A percentile compares a stretch with the other conserved stretches of the same genome.
These are phyloP conservation scores for Camellia granthamiana DNA, from an alignment of 148 eudicot genomes.

Conservation along the genomic window DNA sequence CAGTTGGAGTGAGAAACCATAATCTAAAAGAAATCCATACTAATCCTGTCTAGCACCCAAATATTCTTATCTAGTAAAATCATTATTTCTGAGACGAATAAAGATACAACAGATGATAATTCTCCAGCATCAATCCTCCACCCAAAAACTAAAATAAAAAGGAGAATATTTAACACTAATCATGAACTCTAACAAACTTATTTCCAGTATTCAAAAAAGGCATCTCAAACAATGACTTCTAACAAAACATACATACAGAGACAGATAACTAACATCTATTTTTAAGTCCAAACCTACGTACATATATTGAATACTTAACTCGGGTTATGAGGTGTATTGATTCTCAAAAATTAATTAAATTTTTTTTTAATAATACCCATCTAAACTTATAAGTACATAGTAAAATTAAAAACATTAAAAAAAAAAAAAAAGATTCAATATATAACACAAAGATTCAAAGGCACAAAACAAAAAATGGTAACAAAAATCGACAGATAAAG, in stretches of 20 bases:
- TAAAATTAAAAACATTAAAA: no score
- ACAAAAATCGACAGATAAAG: no score
- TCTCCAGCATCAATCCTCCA: conserved; percentile 11
- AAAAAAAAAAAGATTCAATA: no score
- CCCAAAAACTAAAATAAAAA: background rate
- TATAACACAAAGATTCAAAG: no score
- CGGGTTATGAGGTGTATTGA: background rate
- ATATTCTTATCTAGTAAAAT: conserved; percentile 3
- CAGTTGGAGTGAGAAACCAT: background rate
- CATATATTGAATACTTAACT: background rate
- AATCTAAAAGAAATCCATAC: background rate
- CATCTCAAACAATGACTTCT: background rate
- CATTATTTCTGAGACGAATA: background rate
- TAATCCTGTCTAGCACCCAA: background rate
- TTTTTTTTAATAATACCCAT: no score
- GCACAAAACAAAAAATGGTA: no score
- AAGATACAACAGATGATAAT: background rate
- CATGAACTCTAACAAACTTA: background rate
- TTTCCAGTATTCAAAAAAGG: background rate
- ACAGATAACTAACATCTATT: background rate
- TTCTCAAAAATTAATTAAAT: background rate
- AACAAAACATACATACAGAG: background rate
- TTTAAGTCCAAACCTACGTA: background rate
- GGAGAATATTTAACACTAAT: background rate
- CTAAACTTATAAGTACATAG: no score